phyloP scores from a whole-genome alignment of 2,329 filamentous ascomycete species.

The Zymoseptoria pseudotritici region DNA sequence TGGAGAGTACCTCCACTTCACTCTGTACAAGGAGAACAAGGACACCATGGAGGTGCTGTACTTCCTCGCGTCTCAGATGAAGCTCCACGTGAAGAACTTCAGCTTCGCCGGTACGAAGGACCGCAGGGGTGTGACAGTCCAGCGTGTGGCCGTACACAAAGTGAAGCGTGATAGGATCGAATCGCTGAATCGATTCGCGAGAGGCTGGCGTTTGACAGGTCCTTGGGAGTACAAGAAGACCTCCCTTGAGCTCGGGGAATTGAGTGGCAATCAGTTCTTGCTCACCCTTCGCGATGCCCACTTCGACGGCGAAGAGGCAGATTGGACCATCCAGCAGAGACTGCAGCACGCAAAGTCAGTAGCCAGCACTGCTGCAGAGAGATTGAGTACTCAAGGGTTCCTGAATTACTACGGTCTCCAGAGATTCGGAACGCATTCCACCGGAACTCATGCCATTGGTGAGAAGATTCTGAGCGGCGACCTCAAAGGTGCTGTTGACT shows the following conservation, averaged over 20 bases:
- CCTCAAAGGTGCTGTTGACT: slow-evolving; percentile 70
- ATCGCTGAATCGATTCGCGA: slow-evolving; percentile 52
- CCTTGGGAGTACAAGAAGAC: slow-evolving; percentile 71
- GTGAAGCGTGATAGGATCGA: slow-evolving; percentile 57
- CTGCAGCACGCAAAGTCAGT: slow-evolving; percentile 43
- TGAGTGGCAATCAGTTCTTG: slow-evolving; percentile 84
- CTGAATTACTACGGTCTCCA: slow-evolving; percentile 99
- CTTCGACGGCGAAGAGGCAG: slow-evolving; percentile 44
- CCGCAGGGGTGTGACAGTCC: slow-evolving; percentile 74
- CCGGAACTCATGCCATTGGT: slow-evolving; percentile 79
- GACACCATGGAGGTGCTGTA: slow-evolving; percentile 89
- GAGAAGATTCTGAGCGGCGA: slow-evolving; percentile 75
- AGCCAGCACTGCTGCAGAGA: slow-evolving; percentile 54
- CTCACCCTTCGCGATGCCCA: slow-evolving; percentile 84
- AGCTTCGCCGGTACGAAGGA: slow-evolving; percentile 89
- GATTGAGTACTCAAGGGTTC: slow-evolving; percentile 69
- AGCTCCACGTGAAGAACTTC: slow-evolving; percentile 60
- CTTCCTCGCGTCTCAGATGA: slow-evolving; percentile 66
- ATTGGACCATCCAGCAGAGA: slow-evolving; percentile 26
- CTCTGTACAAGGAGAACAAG: slow-evolving; percentile 92
- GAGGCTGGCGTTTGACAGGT: slow-evolving; percentile 57
- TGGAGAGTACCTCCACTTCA: slow-evolving; percentile 84
- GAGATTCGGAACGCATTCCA: slow-evolving; percentile 81
- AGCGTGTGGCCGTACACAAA: slow-evolving; percentile 64
- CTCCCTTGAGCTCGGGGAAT: slow-evolving; percentile 72